Evolutionary conservation across 495 filamentous ascomycete species (phyloP), one percentile per base, ranked within the genome.

Genomic region (Umbilicaria muhlenbergii): DNA sequence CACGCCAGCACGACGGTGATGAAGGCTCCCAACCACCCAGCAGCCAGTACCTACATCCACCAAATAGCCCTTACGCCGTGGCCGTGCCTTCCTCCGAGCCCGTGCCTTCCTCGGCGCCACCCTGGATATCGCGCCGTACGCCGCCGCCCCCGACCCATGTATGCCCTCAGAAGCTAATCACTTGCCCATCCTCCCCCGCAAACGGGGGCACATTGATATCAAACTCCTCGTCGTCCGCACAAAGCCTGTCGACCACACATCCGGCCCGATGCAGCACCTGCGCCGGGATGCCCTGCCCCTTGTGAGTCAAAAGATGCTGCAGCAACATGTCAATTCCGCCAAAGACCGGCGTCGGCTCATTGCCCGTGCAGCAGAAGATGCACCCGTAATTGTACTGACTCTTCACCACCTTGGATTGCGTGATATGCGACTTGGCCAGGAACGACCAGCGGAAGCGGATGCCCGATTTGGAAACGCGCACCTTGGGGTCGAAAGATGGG

Each of bases 361-460:
- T 51, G 46, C 61, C 56, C 15, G 51, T 55, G 43, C 54, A 57
- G 48, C 68, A 70, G 43, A 70, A 65, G 17, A 66, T 51, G 42
- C 67, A 71, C 12, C 63, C 62, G 44, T 60, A 70, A 5, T 45
- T 33, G 11, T 48, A 46, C 34, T 38, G 24, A 7, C 34, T 43
- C 0, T 46, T 53, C 48, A 56, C 60, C 36, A 49, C 50, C 14
- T 52, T 58, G 14, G 37, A 36, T 6, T 43, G 19, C 17, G 47
- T 32, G n/a, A 68, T 47, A 44, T 72, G 68, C 0, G 49, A 60
- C 50, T 72, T 72, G 2, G 67, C 69, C 14, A 72, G 52, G 47
- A 72, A 71, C 8, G 53, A 39, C 63, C 62, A 71, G 3, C 65
- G 59, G 41, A 64, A 73, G 5, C 52, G 52, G 18, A 73, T 56